phyloP scores from a whole-genome alignment of 169 alveolate species.

The Eimeria sp. region DNA sequence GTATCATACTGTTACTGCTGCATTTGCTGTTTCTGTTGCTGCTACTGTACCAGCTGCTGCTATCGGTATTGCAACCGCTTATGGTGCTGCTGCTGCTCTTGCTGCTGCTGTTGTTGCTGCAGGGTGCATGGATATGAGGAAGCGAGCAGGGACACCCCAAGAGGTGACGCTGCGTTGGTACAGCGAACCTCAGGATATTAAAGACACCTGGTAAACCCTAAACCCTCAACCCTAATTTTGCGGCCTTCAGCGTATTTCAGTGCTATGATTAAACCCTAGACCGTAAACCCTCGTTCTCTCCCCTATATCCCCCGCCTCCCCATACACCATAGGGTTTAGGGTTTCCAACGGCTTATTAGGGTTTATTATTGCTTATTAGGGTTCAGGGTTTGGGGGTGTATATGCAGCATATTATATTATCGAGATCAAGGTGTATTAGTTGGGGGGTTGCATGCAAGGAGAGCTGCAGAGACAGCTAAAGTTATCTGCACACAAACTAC shows the following conservation, averaged over 20 bases:
- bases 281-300: no score
- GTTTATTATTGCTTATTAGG: background rate
- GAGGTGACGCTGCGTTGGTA: slow-evolving; percentile 43
- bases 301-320: no score
- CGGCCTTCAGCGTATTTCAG: no score
- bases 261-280: no score
- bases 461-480: background rate
- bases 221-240: background rate
- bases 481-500: background rate
- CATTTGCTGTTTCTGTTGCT: no score
- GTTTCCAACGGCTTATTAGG: background rate
- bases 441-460: slow-evolving; percentile 1
- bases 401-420: background rate
- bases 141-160: slow-evolving; percentile 42
- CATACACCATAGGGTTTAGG: background rate
- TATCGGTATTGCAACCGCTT: no score
- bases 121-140: slow-evolving; percentile 47
- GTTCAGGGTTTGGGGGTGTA: background rate
- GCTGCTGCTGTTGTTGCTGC: slow-evolving; percentile 23
- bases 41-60: no score
- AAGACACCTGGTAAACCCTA: slow-evolving; percentile 14
- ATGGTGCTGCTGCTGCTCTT: background rate
- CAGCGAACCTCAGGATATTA: background rate
- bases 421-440: slow-evolving; percentile 5
- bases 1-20: no score